Base-by-base conservation (phyloP, 2,329 filamentous ascomycete species). In the Aotearoamyces nothofagi region DNA sequence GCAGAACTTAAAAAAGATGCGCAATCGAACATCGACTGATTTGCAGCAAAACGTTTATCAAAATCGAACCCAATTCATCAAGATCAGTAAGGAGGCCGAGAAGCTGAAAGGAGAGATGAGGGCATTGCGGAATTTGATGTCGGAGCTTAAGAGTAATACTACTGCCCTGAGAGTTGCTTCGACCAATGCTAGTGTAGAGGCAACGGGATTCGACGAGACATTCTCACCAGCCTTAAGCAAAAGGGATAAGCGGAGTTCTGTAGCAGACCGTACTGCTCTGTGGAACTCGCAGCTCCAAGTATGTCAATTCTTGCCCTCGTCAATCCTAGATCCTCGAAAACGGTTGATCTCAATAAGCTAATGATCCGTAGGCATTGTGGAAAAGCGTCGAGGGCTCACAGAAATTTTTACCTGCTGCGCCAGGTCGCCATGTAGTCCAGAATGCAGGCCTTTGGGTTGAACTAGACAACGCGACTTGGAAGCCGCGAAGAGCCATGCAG, bases 21-120 rank as follows among this genome's bases (percentile, higher is more conserved):
- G 40, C 10, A 47, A 42, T 34, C 37, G 45, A 22, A 43, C 46
- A n/a, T 51, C 48, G 3, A 45, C 42, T 27, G 86, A 96, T 43
- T 63, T 98, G 13, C 87, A 96, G 53, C 82, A 92, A 48, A 96
- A 86, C 54, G 79, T 98, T 28, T 87, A 92, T 55, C 86, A 94
- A 53, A 98, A 98, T 54, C 75, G 90, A 27, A 92, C 83, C 0
- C 90, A 96, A 47, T 98, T 98, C 49, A 96, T 98, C 62, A 92
- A 92, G 55, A 96, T 98, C 53, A 94, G 86, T 51, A 94, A 96
- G 55, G 90, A 98, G 57, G 90, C 92, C 2, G 90, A 98, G 55
- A 94, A 93, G 58, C 70, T 98, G 33, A 96, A 96, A 56, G 72
- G 73, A 31, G 90, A 98, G 53, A 96, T 98, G 90, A 72, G 82